Base-by-base conservation (phyloP, 768 basidiomycete species). In the Lactarius vividus region DNA sequence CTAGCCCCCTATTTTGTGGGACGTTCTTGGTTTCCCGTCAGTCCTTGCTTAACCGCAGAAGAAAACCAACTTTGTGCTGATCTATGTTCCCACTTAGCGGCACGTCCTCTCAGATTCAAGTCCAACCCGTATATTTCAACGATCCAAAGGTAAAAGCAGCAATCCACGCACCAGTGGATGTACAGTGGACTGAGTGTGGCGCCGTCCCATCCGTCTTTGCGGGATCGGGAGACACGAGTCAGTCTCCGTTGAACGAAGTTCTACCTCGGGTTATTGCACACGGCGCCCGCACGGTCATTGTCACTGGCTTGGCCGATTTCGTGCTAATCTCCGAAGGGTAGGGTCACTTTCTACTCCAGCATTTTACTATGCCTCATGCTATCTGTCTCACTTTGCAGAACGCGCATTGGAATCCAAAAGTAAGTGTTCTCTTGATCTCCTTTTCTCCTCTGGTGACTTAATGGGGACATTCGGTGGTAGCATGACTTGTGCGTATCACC, bases 11-110 rank as follows among this genome's bases (percentile, higher is more conserved):
- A 4, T 70, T 18, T 52, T 63, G 4, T 70, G 64, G 67, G 69
- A 70, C 44, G 64, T 69, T 40, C 62, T 70, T 8, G 69, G 69
- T 33, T 61, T 65, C 52, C 69, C 69, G 69, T 70, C 37, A 57
- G 64, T 57, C 11, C 49, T 55, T 16, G 7, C 20, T 7, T 28
- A 2, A 10, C 15, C 7, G 18, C 15, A 33, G 31, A 11, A 16
- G 1, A 13, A 13, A 11, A 23, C 10, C 4, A 6, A 23, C n/a
- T 31, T 35, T 26, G 16, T 31, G 28, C 54, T 61, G 31, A 63
- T 35, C 6, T 15, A 13, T 7, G 18, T 20, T 31, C 28, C 26
- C 35, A 28, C 9, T 8, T 20, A 70, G 69, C n/a, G 69, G 69
- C 57, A 61, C 69, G 4, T 65, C 58, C 49, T 33, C 67, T 9